These are phyloP conservation scores for Chlorella sorokiniana DNA, from an alignment of 139 green algal genomes.

Conservation along the genomic window DNA sequence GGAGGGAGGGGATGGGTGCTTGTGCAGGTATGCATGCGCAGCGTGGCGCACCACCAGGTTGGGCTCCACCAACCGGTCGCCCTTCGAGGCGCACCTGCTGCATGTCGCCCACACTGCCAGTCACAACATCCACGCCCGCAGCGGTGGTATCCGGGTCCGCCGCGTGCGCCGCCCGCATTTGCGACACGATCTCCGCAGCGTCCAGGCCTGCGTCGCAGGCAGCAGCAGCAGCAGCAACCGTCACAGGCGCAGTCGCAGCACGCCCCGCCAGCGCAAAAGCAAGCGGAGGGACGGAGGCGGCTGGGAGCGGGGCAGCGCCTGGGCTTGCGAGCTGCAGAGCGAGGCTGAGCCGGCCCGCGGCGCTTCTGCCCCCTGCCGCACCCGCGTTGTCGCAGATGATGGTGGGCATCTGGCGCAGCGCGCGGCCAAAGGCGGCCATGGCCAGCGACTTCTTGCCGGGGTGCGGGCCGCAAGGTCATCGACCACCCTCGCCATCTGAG, in stretches of 20 bases:
- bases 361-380: too few relatives aligned
- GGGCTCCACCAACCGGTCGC: too few relatives aligned
- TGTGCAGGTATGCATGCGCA: background rate
- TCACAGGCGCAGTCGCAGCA: too few relatives aligned
- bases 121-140: slow-evolving; percentile 84
- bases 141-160: slow-evolving; percentile 48
- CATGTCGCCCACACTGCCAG: slow-evolving; percentile 73
- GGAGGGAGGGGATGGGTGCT: background rate
- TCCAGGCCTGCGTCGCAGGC: slow-evolving; percentile 61
- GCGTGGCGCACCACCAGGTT: background rate
- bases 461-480: slow-evolving; percentile 86
- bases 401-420: slow-evolving; percentile 88
- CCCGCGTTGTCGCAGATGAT: slow-evolving; percentile 98
- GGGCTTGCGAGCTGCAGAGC: background rate
- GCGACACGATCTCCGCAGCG: slow-evolving; percentile 84
- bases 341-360: too few relatives aligned
- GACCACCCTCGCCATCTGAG: slow-evolving; percentile 77
- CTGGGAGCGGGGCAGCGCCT: background rate
- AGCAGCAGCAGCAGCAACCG: too few relatives aligned
- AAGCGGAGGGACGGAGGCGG: background rate
- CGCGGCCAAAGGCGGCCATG: slow-evolving; percentile 91
- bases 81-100: slow-evolving; percentile 44
- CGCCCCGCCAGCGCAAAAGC: too few relatives aligned
- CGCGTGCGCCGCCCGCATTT: slow-evolving; percentile 83
- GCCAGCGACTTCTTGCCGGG: slow-evolving; percentile 93